Conservation (phyloP, 2,329 filamentous ascomycete species). For the Fusarium sp. region DNA sequence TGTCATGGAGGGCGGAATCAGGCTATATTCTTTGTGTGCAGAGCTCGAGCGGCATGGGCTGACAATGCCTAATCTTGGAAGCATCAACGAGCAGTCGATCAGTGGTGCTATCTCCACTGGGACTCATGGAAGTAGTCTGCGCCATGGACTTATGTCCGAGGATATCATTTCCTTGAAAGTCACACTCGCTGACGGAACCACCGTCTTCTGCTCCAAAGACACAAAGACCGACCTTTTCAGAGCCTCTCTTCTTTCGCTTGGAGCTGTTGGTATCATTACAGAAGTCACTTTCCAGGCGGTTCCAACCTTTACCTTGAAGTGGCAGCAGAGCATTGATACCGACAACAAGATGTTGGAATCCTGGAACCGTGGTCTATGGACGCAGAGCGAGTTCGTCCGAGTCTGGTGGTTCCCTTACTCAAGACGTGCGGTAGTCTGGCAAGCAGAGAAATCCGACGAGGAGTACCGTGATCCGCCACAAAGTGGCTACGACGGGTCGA, state of each 20-base stretch:
- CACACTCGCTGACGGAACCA: constrained; percentile 84
- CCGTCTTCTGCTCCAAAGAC: constrained; percentile 77
- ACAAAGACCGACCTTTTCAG: constrained; percentile 86
- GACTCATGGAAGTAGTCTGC: constrained; percentile 90
- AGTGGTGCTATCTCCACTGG: constrained; percentile 93
- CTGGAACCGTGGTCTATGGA: constrained; percentile 86
- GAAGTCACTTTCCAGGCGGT: constrained; percentile 89
- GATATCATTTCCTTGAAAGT: constrained; percentile 82
- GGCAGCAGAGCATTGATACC: constrained; percentile 84
- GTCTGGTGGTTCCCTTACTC: constrained; percentile 99
- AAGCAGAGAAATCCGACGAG: constrained; percentile 82
- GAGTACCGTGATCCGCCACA: constrained; percentile 70
- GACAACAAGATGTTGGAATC: constrained; percentile 77
- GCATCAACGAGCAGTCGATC: constrained; percentile 94
- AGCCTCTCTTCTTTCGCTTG: constrained; percentile 88
- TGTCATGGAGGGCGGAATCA: constrained; percentile 89
- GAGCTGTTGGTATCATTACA: constrained; percentile 90
- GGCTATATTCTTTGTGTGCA: constrained; percentile 80
- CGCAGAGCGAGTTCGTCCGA: constrained; percentile 86
- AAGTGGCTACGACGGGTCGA: constrained; percentile 84
- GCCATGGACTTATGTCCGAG: constrained; percentile 88
- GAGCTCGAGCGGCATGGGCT: constrained; percentile 82
- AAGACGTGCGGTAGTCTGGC: constrained; percentile 89
- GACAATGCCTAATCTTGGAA: constrained; percentile 92
- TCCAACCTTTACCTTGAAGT: constrained; percentile 86